Evolutionary conservation across 768 basidiomycete species (phyloP).

Genomic region (Russula dissimulans): DNA sequence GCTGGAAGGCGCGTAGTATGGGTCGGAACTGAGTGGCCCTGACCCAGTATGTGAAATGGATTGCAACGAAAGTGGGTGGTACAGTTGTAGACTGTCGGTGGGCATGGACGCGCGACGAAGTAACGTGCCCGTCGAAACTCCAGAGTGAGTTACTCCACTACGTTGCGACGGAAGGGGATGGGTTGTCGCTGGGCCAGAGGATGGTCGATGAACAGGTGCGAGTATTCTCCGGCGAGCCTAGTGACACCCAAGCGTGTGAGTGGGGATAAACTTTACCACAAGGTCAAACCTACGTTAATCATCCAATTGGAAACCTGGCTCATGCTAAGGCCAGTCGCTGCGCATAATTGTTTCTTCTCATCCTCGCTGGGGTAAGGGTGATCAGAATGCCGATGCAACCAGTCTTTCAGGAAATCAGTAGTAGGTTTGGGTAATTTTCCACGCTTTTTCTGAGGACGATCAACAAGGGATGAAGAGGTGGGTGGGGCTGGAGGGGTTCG

Average conservation of each 20-base stretch:
- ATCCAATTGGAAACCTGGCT: conserved; percentile 90
- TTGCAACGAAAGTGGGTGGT: conserved; percentile 72
- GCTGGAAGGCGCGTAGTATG: conserved; percentile 10
- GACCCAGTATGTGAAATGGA: conserved; percentile 29
- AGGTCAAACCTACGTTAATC: conserved; percentile 59
- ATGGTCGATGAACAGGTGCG: conserved; percentile 70
- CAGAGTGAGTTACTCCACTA: conserved; percentile 16
- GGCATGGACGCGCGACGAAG: conserved; percentile 58
- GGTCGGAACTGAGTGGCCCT: conserved; percentile 14
- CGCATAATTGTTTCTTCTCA: conserved; percentile 83
- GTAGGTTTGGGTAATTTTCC: conserved; percentile 88
- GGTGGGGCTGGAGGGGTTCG: conserved; percentile 34
- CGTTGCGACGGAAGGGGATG: conserved; percentile 48
- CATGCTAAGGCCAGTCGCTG: conserved; percentile 81
- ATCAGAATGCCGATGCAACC: conserved; percentile 81
- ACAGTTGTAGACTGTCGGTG: conserved; percentile 62
- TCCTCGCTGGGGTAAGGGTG: conserved; percentile 87
- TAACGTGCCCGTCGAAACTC: conserved; percentile 19
- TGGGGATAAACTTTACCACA: conserved; percentile 4
- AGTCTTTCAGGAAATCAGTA: conserved; percentile 81
- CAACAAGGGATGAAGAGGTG: conserved; percentile 49
- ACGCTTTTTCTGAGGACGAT: conserved; percentile 71
- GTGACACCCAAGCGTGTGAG: conserved; percentile 13
- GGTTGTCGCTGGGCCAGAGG: conserved; percentile 69
- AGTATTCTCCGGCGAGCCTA: conserved; percentile 78